Percentiles rank a stretch among this genome's conserved stretches.
Evolutionary conservation across 176 grass and related monocot species (phyloP).

Genomic region (Bothriochloa decipiens): DNA sequence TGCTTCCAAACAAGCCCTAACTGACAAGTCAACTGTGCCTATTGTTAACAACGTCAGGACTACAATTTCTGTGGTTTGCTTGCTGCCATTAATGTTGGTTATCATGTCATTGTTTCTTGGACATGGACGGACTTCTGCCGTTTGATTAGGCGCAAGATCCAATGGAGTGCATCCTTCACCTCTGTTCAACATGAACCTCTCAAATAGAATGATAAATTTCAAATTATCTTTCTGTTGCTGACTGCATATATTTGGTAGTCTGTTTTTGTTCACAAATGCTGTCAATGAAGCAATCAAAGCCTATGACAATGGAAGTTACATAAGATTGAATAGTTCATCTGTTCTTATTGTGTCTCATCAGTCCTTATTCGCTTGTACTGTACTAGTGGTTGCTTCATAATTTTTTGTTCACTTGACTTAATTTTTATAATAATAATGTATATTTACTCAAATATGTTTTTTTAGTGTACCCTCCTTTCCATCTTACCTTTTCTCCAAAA

Average conservation of each 20-base stretch:
- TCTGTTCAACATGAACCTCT: background rate
- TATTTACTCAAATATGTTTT: constrained; percentile 1
- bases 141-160: constrained; percentile 8
- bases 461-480: background rate
- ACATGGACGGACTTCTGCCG: background rate
- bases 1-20: background rate
- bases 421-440: background rate
- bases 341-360: background rate
- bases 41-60: constrained; percentile 1
- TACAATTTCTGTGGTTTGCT: background rate
- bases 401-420: background rate
- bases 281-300: background rate
- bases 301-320: background rate
- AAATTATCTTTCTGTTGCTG: background rate
- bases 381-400: background rate
- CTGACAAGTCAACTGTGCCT: background rate
- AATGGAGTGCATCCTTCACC: background rate
- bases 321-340: background rate
- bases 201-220: background rate
- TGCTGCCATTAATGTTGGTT: background rate
- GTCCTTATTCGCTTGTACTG: background rate
- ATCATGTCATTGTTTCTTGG: background rate
- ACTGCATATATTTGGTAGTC: background rate
- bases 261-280: constrained; percentile 1
- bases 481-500: background rate